These are phyloP conservation scores for Coniochaeta prunicola DNA, from an alignment of 2,329 filamentous ascomycete species.

Conservation along the genomic window DNA sequence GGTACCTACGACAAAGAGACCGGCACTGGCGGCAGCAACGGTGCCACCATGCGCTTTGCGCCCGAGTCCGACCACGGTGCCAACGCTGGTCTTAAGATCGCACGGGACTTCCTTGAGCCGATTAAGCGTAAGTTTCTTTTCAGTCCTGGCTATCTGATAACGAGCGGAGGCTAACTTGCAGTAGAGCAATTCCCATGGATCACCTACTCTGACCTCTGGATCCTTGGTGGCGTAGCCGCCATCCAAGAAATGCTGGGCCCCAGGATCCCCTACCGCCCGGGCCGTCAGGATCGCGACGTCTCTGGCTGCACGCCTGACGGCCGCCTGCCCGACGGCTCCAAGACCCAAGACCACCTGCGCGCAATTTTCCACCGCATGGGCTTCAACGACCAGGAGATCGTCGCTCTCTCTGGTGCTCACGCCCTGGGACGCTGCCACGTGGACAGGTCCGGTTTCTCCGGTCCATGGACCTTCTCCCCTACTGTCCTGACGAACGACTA, in stretches of 20 bases:
- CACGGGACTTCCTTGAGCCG: slow-evolving; percentile 88
- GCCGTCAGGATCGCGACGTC: slow-evolving; percentile 72
- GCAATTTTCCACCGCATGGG: slow-evolving; percentile 96
- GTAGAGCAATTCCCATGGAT: slow-evolving; percentile 86
- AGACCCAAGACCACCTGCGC: slow-evolving; percentile 76
- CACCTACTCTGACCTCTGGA: slow-evolving; percentile 94
- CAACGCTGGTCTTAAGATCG: slow-evolving; percentile 81
- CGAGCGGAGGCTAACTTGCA: slow-evolving; percentile 12
- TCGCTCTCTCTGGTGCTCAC: slow-evolving; percentile 80
- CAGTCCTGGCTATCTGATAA: not conserved
- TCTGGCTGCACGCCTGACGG: slow-evolving; percentile 89
- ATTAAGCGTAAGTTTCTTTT: slow-evolving; percentile 60
- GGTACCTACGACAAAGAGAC: slow-evolving; percentile 89
- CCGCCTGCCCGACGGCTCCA: slow-evolving; percentile 63
- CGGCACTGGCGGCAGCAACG: slow-evolving; percentile 86
- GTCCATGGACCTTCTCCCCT: slow-evolving; percentile 88
- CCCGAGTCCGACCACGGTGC: slow-evolving; percentile 87
- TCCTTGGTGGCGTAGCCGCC: slow-evolving; percentile 73
- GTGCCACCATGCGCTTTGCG: slow-evolving; percentile 92
- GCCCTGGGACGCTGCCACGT: slow-evolving; percentile 81
- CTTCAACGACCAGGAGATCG: slow-evolving; percentile 95
- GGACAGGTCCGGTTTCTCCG: slow-evolving; percentile 79
- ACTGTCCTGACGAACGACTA: slow-evolving; percentile 93
- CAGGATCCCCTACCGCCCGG: slow-evolving; percentile 78
- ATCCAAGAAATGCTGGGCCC: slow-evolving; percentile 96